A percentile compares a stretch with the other conserved stretches of the same genome.
phyloP scores from a whole-genome alignment of 2,329 filamentous ascomycete species.

The Hortaea sp. region DNA sequence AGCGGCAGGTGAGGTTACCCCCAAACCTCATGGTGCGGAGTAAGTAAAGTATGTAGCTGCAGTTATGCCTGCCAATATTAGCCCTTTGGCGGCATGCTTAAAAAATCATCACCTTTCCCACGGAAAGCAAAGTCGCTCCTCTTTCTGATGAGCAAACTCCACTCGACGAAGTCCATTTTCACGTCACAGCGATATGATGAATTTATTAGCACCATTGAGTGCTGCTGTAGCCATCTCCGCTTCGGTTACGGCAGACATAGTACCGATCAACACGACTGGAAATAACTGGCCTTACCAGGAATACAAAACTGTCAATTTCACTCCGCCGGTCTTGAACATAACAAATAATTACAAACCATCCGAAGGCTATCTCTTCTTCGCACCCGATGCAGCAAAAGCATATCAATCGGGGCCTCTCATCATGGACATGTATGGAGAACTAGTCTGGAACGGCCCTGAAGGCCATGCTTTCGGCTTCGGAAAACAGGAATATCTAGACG shows the following conservation, averaged over 20 bases:
- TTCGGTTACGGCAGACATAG: background rate
- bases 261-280: background rate
- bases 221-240: no score
- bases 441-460: conserved; percentile 11
- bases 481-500: conserved; percentile 8
- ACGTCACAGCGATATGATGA: no score
- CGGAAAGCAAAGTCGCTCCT: no score
- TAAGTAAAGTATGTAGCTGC: no score
- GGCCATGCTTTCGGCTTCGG: conserved; percentile 11
- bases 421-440: conserved; percentile 9
- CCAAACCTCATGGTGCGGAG: no score
- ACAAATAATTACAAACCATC: background rate
- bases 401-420: conserved; percentile 5
- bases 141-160: no score
- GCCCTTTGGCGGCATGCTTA: no score
- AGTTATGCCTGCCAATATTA: no score
- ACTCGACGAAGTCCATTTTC: no score
- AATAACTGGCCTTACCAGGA: conserved; percentile 9
- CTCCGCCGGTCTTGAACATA: conserved; percentile 5
- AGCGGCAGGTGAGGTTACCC: no score
- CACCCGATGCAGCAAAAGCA: conserved; percentile 7
- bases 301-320: conserved; percentile 7
- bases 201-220: no score
- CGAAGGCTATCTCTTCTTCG: conserved; percentile 14
- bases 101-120: no score